These are phyloP conservation scores for Paramecium biaurelia DNA, from an alignment of 73 alveolate genomes.

Conservation along the genomic window DNA sequence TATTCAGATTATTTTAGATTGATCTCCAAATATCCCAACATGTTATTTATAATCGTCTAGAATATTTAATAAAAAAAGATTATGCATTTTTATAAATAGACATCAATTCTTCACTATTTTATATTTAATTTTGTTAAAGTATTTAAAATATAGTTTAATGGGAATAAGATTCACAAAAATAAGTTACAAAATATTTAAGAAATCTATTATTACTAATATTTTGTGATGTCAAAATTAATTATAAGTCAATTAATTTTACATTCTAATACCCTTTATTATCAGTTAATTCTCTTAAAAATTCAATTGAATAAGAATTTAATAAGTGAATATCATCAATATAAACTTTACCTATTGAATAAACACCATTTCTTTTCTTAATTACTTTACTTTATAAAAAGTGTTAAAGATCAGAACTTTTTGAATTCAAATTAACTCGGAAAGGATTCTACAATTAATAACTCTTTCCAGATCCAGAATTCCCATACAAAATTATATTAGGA, in stretches of 20 bases:
- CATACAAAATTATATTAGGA: background rate
- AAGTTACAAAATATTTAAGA: background rate
- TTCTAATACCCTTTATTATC: background rate
- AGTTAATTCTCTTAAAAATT: background rate
- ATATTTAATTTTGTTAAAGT: background rate
- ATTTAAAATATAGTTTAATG: background rate
- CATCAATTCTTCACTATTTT: background rate
- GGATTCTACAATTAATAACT: background rate
- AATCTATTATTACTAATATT: background rate
- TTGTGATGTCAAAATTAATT: background rate
- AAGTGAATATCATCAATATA: conserved; percentile 26
- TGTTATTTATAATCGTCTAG: background rate
- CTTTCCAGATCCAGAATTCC: background rate
- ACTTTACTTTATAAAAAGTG: background rate
- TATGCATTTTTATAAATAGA: background rate
- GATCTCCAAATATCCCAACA: background rate
- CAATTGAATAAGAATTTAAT: background rate
- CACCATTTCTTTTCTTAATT: background rate
- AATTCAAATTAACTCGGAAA: background rate
- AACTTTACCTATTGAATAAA: background rate
- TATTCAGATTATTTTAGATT: background rate
- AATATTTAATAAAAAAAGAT: background rate
- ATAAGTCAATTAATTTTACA: background rate
- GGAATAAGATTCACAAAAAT: background rate
- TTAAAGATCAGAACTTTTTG: background rate